Evolutionary conservation across 2,329 filamentous ascomycete species (phyloP).

Genomic region (Pestalotiopsis sp.): DNA sequence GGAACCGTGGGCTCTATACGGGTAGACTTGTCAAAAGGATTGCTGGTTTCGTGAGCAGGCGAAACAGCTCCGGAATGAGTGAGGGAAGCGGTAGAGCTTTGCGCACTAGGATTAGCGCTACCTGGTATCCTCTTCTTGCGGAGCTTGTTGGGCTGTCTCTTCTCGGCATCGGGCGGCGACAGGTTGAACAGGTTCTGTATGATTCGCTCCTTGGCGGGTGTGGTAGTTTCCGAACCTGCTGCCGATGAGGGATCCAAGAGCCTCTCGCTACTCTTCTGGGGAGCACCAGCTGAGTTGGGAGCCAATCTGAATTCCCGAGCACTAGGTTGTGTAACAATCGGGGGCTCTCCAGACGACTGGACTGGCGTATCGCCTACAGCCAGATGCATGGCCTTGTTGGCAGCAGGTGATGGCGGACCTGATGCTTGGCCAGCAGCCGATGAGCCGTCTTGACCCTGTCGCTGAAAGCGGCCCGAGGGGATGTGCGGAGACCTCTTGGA

Average conservation of each 20-base stretch:
- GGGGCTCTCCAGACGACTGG: constrained; percentile 26
- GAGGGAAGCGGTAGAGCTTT: constrained; percentile 84
- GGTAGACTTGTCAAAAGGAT: constrained; percentile 45
- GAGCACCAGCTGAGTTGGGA: constrained; percentile 29
- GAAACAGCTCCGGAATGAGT: constrained; percentile 48
- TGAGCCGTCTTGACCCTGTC: constrained; percentile 24
- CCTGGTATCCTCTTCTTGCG: constrained; percentile 82
- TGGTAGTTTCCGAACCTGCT: constrained; percentile 41
- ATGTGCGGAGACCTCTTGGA: constrained; percentile 84
- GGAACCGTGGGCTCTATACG: constrained; percentile 21
- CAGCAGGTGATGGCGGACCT: constrained; percentile 53
- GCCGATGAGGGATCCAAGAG: constrained; percentile 42
- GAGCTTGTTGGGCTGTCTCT: constrained; percentile 83
- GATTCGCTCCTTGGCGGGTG: constrained; percentile 67
- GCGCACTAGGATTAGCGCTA: constrained; percentile 81
- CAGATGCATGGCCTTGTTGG: constrained; percentile 37
- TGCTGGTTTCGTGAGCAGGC: constrained; percentile 46
- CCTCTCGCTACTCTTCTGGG: constrained; percentile 53
- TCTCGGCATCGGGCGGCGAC: constrained; percentile 65
- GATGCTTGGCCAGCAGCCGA: constrained; percentile 39
- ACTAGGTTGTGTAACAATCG: constrained; percentile 30
- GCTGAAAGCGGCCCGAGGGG: constrained; percentile 66
- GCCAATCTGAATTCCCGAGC: constrained; percentile 29
- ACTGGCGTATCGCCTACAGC: constrained; percentile 33
- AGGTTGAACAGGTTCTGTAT: constrained; percentile 72